Evolutionary conservation across 192 early-diverging fungal species (phyloP), one percentile per base, ranked within the genome.

Genomic region (Paraglomus brasilianum): DNA sequence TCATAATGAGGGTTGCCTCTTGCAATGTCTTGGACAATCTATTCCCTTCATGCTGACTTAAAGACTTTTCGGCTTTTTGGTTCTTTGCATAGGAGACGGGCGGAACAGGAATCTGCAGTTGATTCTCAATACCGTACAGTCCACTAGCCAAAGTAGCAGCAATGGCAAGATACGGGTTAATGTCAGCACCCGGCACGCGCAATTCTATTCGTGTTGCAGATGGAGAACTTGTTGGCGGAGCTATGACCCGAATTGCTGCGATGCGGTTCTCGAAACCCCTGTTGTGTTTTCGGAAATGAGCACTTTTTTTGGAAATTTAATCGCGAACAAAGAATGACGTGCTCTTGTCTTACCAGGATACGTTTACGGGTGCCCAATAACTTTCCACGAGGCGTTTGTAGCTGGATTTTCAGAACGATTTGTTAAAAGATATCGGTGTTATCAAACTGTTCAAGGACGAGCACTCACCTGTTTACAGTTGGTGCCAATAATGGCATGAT

Each of bases 371-470:
- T 21, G 92, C 92, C 92, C 92, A 94, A 69, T 86, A 92, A 74
- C 89, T 90, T 75, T 88, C 89, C 13, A 89, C 88, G 19, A 94
- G 72, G 36, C 92, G 86, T 71, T 94, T 94, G 76, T 94, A 93
- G 60, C 83, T 85, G 41, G 0, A 8, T 48, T 13, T 48, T 13
- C 17, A 48, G 13, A 48, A 15, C 11, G 11, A 48, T 48, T 13
- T 4, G 47, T 48, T 13, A 15, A 30, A 30, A 30, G 3, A 30
- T 1, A 30, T 30, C 30, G n/a, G n/a, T n/a, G n/a, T n/a, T n/a
- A n/a, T 30, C 30, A 30, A n/a, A 30, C 30, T 3, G 30, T 30
- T 2, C 30, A 30, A 30, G 30, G 30, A 17, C 11, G 3, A 3
- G 30, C 30, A 30, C 30, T 30, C 75, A 82, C 78, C 84, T 85